Evolutionary conservation across 2,329 filamentous ascomycete genomes (phyloP), one percentile per base, ranked within the genome.

Genomic region (Malbranchea cinnamomea): DNA sequence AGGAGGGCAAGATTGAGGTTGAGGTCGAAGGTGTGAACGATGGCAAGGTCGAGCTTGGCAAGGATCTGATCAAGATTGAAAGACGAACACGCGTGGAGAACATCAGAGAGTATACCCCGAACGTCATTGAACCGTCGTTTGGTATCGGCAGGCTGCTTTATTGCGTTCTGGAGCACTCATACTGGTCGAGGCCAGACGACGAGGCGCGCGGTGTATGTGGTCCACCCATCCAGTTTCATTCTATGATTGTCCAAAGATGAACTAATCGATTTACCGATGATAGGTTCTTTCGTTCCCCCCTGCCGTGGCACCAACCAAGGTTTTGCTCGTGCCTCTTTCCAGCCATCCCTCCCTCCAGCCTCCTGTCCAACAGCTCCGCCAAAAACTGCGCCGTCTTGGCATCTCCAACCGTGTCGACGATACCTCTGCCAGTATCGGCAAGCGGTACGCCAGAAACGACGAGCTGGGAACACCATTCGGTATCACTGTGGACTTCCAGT

Each of bases 71-170:
- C 50, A 71, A 65, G 35, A 83, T 95, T 44, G 80, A 85, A 61
- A 84, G 80, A 61, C 73, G 76, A 44, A 92, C 78, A 43, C 68
- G 83, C 39, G 69, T 74, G 3, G 82, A 93, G 56, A 78, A 92
- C 52, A 72, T 76, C 35, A 72, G 89, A 46, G 85, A 94, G 54
- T 98, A 82, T 62, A 91, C 78, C 1, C 87, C 87, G 36, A 94
- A 94, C 50, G 84, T 92, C 27, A 91, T 95, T 44, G 89, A 98
- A 62, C 89, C 87, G 2, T 95, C 87, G 1, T 98, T 95, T 47
- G 87, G 87, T 65, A 92, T 95, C 48, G 89, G 87, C 36, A 74
- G 87, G 45, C 94, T 95, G 39, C 64, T 95, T 35, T 95, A 93
- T 64, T 76, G 79, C 37, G 63, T 98, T 47, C 79, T 92, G 50